Evolutionary conservation across 2,329 filamentous ascomycete species (phyloP).

Genomic region (Zarea fungicola): DNA sequence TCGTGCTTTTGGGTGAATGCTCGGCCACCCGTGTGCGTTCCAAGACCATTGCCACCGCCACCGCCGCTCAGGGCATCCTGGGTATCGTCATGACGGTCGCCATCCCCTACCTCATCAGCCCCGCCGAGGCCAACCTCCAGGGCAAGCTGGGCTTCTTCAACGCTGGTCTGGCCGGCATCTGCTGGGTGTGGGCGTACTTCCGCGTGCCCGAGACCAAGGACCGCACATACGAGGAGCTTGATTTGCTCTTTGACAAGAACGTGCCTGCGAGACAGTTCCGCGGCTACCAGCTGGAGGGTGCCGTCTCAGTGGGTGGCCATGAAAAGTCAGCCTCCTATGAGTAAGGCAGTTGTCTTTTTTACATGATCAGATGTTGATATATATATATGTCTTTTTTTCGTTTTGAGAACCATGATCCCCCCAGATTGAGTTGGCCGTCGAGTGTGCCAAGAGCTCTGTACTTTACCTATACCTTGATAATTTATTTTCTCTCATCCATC

Average conservation of each 20-base stretch:
- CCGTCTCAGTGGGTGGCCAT: background rate
- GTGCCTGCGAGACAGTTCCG: conserved; percentile 31
- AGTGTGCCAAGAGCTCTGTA: too few species aligned
- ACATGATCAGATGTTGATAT: too few species aligned
- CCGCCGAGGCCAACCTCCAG: conserved; percentile 29
- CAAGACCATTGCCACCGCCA: conserved; percentile 37
- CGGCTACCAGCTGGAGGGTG: conserved; percentile 1
- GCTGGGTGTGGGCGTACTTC: conserved; percentile 29
- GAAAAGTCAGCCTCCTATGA: too few species aligned
- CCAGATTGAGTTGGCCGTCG: too few species aligned
- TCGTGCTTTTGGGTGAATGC: conserved; percentile 37
- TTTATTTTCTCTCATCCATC: too few species aligned
- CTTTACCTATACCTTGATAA: too few species aligned
- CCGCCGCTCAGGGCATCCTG: conserved; percentile 24
- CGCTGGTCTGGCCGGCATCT: conserved; percentile 23
- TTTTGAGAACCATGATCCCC: too few species aligned
- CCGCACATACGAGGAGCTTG: conserved; percentile 29
- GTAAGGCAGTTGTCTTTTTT: too few species aligned
- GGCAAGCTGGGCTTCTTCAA: conserved; percentile 31
- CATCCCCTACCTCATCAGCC: conserved; percentile 29
- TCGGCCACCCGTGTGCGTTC: conserved; percentile 36
- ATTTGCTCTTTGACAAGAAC: conserved; percentile 28
- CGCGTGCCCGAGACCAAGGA: conserved; percentile 29
- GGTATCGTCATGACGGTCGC: conserved; percentile 26
- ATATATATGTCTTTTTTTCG: too few species aligned